phyloP scores from a whole-genome alignment of 2,329 filamentous ascomycete genomes.

The Microcyclosporella mali region DNA sequence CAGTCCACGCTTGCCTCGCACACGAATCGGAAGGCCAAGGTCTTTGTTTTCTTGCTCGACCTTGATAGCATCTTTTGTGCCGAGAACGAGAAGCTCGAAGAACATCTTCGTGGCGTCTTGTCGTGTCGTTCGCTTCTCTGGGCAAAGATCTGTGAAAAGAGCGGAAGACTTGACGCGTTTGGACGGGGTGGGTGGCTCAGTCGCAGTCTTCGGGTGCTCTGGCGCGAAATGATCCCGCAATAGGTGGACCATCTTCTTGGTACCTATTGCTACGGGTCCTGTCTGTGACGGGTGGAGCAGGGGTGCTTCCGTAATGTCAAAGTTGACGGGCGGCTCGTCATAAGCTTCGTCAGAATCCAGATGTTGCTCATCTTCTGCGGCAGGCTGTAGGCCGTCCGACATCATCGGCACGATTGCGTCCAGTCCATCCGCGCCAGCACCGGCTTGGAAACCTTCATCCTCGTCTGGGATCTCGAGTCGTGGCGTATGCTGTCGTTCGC shows the following conservation, averaged over 20 bases:
- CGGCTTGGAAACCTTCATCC: slow-evolving; percentile 25
- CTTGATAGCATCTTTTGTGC: slow-evolving; percentile 96
- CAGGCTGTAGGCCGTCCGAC: slow-evolving; percentile 11
- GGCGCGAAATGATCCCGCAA: slow-evolving; percentile 71
- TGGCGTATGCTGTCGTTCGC: slow-evolving; percentile 25
- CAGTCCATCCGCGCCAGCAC: slow-evolving; percentile 28
- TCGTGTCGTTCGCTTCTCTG: slow-evolving; percentile 71
- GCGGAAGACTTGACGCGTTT: slow-evolving; percentile 71
- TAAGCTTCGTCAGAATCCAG: slow-evolving; percentile 23
- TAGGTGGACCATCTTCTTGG: slow-evolving; percentile 91
- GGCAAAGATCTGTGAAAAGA: slow-evolving; percentile 85
- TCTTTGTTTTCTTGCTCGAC: slow-evolving; percentile 71
- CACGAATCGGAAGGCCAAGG: slow-evolving; percentile 72
- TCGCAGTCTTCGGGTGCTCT: slow-evolving; percentile 52
- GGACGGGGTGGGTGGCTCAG: slow-evolving; percentile 58
- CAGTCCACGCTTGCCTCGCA: slow-evolving; percentile 87
- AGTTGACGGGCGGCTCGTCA: slow-evolving; percentile 32
- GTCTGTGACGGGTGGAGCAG: slow-evolving; percentile 75
- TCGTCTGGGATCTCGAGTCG: slow-evolving; percentile 29
- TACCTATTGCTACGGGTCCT: slow-evolving; percentile 81
- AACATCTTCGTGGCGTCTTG: slow-evolving; percentile 99
- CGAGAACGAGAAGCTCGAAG: slow-evolving; percentile 91
- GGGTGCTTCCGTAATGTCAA: slow-evolving; percentile 73
- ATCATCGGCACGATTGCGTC: slow-evolving; percentile 12
- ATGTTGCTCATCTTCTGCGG: slow-evolving; percentile 12